Percentiles rank a stretch among this genome's conserved stretches.
phyloP scores from a whole-genome alignment of 2,329 filamentous ascomycete genomes.

The Venturia effusa region DNA sequence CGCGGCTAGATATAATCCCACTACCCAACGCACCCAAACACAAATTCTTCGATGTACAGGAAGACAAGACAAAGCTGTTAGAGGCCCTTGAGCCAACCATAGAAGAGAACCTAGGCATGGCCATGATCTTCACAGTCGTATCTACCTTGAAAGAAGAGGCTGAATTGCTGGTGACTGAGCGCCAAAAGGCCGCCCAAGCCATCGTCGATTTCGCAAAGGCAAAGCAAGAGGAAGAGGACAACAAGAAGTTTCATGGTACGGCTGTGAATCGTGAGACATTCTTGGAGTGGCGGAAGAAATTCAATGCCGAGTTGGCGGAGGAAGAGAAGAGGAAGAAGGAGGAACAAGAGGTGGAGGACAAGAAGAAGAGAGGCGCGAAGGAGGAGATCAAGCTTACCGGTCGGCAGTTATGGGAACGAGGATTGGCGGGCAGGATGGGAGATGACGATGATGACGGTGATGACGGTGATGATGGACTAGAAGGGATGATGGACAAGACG shows the following conservation, averaged over 20 bases:
- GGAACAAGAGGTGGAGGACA: conserved; percentile 62
- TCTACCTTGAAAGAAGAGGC: conserved; percentile 80
- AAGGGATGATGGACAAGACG: conserved; percentile 25
- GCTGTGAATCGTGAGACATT: conserved; percentile 82
- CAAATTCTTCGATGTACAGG: conserved; percentile 64
- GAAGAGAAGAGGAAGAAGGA: conserved; percentile 43
- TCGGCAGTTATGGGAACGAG: conserved; percentile 38
- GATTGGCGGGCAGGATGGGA: conserved; percentile 46
- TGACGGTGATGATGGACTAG: conserved; percentile 43
- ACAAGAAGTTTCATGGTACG: conserved; percentile 89
- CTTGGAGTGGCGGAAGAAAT: conserved; percentile 67
- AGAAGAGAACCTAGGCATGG: conserved; percentile 90
- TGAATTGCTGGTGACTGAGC: conserved; percentile 70
- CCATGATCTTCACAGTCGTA: conserved; percentile 91
- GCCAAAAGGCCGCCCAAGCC: conserved; percentile 52
- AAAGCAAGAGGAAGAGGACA: conserved; percentile 77
- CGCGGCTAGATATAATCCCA: conserved; percentile 66
- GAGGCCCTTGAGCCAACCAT: conserved; percentile 62
- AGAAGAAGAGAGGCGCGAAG: conserved; percentile 32
- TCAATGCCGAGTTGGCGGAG: conserved; percentile 72
- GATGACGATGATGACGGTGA: conserved; percentile 61
- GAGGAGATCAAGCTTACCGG: conserved; percentile 75
- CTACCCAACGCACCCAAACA: conserved; percentile 61
- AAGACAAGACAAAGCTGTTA: conserved; percentile 68
- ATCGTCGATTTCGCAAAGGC: conserved; percentile 42